Evolutionary conservation across 176 grass and related monocot genomes (phyloP).

Genomic region (Aegilops sharonensis): DNA sequence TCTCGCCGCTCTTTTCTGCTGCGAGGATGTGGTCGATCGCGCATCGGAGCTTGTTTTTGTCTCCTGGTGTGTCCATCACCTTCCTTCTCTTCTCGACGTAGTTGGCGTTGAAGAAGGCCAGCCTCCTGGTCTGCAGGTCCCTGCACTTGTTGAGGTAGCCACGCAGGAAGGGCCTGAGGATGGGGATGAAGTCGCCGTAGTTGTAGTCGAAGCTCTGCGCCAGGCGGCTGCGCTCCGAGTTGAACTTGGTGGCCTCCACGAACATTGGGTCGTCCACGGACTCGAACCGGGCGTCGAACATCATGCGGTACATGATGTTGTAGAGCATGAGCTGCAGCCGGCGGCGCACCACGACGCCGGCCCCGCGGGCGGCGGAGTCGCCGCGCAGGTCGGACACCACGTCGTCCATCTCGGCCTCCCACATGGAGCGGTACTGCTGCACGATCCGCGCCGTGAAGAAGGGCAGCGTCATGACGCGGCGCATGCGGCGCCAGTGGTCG

Average conservation of each 20-base stretch:
- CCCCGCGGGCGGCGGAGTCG: no score
- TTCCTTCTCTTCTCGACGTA: constrained; percentile 52
- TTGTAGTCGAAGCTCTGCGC: constrained; percentile 97
- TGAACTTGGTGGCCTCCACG: background rate
- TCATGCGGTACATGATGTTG: background rate
- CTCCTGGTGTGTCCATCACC: constrained; percentile 3
- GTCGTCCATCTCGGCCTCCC: constrained; percentile 66
- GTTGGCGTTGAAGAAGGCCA: background rate
- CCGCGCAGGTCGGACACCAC: constrained; percentile 25
- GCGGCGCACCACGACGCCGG: background rate
- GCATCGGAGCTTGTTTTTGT: constrained; percentile 20
- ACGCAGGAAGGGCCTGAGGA: constrained; percentile 61
- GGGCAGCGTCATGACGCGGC: constrained; percentile 86
- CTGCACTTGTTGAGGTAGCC: constrained; percentile 56
- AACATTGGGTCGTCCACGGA: background rate
- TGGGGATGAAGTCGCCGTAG: constrained; percentile 92
- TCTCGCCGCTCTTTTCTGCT: constrained; percentile 55
- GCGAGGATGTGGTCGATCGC: constrained; percentile 37
- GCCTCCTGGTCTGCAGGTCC: background rate
- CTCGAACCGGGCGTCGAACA: background rate
- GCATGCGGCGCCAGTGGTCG: constrained; percentile 95
- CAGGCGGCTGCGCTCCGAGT: constrained; percentile 64
- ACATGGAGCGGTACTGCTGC: constrained; percentile 59
- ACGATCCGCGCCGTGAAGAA: constrained; percentile 81
- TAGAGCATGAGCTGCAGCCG: background rate